phyloP scores from a whole-genome alignment of 257 asterid genomes.

The Paulownia fortunei region DNA sequence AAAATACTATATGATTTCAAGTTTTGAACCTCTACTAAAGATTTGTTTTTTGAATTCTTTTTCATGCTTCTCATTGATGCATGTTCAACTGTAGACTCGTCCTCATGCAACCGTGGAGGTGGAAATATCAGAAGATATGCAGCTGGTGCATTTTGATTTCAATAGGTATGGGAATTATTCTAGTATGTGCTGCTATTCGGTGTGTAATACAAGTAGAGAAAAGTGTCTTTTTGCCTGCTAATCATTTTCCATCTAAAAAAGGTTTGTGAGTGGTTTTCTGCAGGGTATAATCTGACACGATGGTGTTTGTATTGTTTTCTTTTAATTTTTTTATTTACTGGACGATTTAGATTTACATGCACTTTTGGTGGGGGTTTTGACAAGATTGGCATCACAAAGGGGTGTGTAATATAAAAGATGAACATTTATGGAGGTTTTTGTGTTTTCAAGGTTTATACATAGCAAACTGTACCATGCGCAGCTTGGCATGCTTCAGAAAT shows the following conservation, averaged over 20 bases:
- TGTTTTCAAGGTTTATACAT: neutral
- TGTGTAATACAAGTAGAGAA: neutral
- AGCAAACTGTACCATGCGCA: neutral
- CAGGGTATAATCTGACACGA: neutral
- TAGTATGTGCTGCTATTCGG: neutral
- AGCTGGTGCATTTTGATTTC: slow-evolving; percentile 93
- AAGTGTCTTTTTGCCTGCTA: neutral
- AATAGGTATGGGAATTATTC: slow-evolving; percentile 57
- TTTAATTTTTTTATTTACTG: neutral
- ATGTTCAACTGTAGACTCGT: slow-evolving; percentile 66
- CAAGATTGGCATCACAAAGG: neutral
- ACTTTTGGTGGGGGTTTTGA: neutral
- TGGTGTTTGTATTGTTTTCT: neutral
- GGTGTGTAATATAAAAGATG: neutral
- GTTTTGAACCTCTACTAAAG: neutral
- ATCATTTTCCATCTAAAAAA: no score
- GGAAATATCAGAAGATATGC: slow-evolving; percentile 99
- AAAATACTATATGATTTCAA: neutral
- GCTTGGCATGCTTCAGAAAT: neutral
- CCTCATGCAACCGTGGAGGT: slow-evolving; percentile 98
- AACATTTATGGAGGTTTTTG: neutral
- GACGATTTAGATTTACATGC: neutral
- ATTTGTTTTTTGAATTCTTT: neutral
- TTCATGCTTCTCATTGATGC: slow-evolving; percentile 13
- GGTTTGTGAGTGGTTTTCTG: neutral